These are phyloP conservation scores for Syzygium jambos DNA, from an alignment of 345 rosid species.

Conservation along the genomic window DNA sequence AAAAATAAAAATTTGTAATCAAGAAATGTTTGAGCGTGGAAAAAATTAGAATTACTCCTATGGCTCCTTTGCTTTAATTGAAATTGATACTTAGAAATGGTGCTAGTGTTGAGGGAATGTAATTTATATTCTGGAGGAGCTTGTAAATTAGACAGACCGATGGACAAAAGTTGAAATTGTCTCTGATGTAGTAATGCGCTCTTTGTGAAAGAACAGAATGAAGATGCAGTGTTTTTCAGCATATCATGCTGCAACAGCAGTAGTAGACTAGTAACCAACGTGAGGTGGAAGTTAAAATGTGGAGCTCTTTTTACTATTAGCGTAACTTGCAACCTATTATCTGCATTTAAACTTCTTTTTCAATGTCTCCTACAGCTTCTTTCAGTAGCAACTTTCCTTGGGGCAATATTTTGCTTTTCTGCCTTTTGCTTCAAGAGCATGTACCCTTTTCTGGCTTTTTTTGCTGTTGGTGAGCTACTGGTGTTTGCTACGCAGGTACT, in stretches of 20 bases:
- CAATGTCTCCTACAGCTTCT: slow-evolving; percentile 47
- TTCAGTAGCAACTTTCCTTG: slow-evolving; percentile 55
- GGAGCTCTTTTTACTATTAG: not conserved
- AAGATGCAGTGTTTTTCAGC: not conserved
- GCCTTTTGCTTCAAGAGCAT: slow-evolving; percentile 84
- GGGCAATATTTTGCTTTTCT: slow-evolving; percentile 70
- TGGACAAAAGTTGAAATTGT: not conserved
- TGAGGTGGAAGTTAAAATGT: not conserved
- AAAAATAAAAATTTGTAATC: not conserved
- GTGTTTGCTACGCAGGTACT: slow-evolving; percentile 87
- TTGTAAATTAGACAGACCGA: not conserved
- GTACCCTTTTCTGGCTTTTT: slow-evolving; percentile 75
- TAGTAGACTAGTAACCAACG: not conserved
- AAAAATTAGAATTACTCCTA: not conserved
- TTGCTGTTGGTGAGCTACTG: slow-evolving; percentile 76
- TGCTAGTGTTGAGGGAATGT: not conserved
- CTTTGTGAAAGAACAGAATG: not conserved
- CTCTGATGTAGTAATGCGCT: not conserved
- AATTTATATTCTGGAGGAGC: not conserved
- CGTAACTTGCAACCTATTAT: not conserved
- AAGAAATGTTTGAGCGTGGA: not conserved
- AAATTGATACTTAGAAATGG: not conserved
- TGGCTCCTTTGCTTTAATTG: not conserved
- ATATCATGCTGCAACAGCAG: not conserved
- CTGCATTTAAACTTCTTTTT: slow-evolving; percentile 1